Base-by-base conservation (phyloP, 345 rosid species). In the Brassica nigra region DNA sequence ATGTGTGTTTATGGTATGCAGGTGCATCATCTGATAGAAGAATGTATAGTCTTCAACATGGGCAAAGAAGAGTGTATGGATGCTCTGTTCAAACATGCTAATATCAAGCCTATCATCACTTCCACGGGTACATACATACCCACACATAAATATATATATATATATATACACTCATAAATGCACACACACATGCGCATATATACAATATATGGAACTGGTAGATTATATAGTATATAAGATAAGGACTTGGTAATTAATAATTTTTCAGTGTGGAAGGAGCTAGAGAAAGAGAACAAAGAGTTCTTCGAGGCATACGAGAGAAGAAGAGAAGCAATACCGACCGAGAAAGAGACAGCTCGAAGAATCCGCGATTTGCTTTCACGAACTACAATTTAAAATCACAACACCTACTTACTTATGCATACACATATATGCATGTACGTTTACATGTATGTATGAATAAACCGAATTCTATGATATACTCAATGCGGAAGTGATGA, bases 1-100 rank as follows among this genome's bases (percentile, higher is more conserved):
- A 49, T n/a, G 49, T 34, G 31, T 49, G 2, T 34, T 36, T 39
- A 30, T 66, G 52, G 44, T 15, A 36, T 73, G 81, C 79, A 94
- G 98, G 98, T 94, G 78, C 98, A 94, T 75, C 97, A 82, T 84
- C 86, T 94, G 39, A 94, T 94, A 70, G 98, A 94, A 81, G 91
- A 92, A 82, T 94, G 98, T 62, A 81, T 94, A 11, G 12, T 92
- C 28, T 92, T 92, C 86, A 90, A 89, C 84, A 86, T 94, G 98
- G 84, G 79, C 77, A 94, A 81, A 86, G 93, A 94, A 83, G 97
- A 94, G 86, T 92, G 97, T 92, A 87, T 90, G 90, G 93, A 90
- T 47, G 92, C 97, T 84, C 89, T 94, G 81, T 85, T 90, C 65
- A 91, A 89, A 82, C 94, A 92, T 83, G 98, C 98, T 57, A 77